Base-by-base conservation (phyloP, 1,284 basidiomycete species). In the Flammula alnicola region DNA sequence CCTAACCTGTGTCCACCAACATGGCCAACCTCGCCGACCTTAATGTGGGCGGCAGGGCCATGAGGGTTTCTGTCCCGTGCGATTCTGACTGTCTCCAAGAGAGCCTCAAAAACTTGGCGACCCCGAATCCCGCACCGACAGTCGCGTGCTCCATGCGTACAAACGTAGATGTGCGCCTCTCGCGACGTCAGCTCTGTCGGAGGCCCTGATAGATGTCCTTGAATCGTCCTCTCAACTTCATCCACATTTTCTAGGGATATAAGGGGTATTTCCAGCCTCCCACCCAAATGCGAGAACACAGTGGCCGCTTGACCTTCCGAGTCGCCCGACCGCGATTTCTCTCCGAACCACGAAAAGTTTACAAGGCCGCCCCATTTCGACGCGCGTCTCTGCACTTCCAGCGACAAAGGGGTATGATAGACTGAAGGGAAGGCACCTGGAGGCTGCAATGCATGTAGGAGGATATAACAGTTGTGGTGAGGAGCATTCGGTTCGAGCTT, bases 1-100 rank as follows among this genome's bases (percentile, higher is more conserved):
- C 35, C 74, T 85, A 63, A 93, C 89, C 89, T 80, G 70, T 95
- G 92, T 19, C 90, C 90, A 1, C 92, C 92, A 35, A 94, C 85
- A 69, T 94, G 92, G 1, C 79, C 86, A 10, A 88, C 79, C 57
- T 90, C 83, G 2, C 80, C 80, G 1, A 93, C 69, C 40, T 69
- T 72, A 30, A 83, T 64, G 43, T 57, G 51, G 12, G 49, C 52
- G 1, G 65, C 58, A 3, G 54, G 48, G 3, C 63, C 63, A 19
- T 16, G 26, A 1, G 61, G 60, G 38, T 70, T 58, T 17, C 31
- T 41, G 23, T 38, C 36, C 27, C 57, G 61, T 46, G 72, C 73
- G 19, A 62, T 62, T 19, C 60, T 57, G 5, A 81, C 53, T 60
- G 80, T 75, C 42, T 76, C 61, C 41, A 69, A 63, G 29, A 84